These are phyloP conservation scores for Neonectria faginata DNA, from an alignment of 2,329 filamentous ascomycete species.

Conservation along the genomic window DNA sequence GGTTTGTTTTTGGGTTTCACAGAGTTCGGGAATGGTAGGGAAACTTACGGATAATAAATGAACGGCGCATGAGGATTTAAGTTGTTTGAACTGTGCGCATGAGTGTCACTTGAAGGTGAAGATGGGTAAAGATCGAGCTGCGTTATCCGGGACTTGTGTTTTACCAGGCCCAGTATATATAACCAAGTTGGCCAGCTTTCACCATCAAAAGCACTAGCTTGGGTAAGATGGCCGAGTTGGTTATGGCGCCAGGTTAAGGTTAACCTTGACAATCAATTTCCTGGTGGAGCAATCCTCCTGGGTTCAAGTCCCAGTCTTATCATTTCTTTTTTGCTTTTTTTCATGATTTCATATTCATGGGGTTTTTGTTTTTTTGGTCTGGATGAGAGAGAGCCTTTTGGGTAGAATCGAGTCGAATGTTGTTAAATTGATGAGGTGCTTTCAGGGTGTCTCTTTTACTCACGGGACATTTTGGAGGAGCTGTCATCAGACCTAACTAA, in stretches of 20 bases:
- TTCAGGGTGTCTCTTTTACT: no score
- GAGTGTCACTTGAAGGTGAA: background rate
- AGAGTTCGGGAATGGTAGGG: slow-evolving; percentile 8
- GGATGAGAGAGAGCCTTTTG: no score
- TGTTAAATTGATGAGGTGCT: no score
- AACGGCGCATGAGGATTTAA: slow-evolving; percentile 19
- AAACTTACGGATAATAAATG: slow-evolving; percentile 30
- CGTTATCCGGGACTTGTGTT: slow-evolving; percentile 59
- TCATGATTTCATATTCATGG: no score
- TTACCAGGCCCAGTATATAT: background rate
- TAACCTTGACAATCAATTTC: slow-evolving; percentile 42
- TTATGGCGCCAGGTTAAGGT: slow-evolving; percentile 47
- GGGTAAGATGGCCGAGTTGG: slow-evolving; percentile 37
- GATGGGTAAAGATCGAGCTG: slow-evolving; percentile 65
- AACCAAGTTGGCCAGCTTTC: background rate
- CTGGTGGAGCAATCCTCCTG: slow-evolving; percentile 47
- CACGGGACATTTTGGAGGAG: no score
- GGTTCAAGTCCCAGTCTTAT: slow-evolving; percentile 47
- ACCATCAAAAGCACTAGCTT: slow-evolving; percentile 40
- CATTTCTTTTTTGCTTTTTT: slow-evolving; percentile 31
- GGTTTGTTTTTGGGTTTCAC: slow-evolving; percentile 14
- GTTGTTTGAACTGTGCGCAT: background rate
- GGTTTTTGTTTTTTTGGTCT: no score
- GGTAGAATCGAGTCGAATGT: no score
- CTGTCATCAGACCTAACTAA: no score